phyloP scores from a whole-genome alignment of 2,329 filamentous ascomycete species.

The Herpotrichia juniperi region DNA sequence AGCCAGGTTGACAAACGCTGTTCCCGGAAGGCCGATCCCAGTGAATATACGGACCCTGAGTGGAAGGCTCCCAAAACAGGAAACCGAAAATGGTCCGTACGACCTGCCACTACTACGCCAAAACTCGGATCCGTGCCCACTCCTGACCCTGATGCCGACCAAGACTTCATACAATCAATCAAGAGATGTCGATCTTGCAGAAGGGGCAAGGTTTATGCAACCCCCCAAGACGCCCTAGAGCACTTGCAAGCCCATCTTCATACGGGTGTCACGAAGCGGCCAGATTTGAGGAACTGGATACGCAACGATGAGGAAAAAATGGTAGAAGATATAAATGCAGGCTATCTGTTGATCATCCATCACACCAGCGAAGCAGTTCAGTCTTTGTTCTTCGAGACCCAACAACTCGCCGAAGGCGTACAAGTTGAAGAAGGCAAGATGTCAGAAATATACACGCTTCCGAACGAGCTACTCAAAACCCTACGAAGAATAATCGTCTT shows the following conservation, averaged over 20 bases:
- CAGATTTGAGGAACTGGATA: constrained; percentile 27
- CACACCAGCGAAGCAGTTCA: constrained; percentile 16
- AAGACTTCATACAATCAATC: constrained; percentile 16
- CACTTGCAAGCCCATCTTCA: constrained; percentile 28
- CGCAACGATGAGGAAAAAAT: constrained; percentile 21
- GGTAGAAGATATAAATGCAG: constrained; percentile 26
- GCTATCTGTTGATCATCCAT: constrained; percentile 19
- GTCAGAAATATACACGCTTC: constrained; percentile 32
- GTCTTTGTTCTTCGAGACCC: constrained; percentile 16
- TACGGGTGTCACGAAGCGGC: not conserved
- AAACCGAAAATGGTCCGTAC: constrained; percentile 24
- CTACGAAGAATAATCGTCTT: constrained; percentile 29
- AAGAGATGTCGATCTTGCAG: constrained; percentile 26
- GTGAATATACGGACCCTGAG: constrained; percentile 13
- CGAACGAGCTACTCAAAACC: constrained; percentile 25
- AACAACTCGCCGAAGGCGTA: constrained; percentile 34
- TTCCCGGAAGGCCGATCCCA: not conserved
- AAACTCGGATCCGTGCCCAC: constrained; percentile 5
- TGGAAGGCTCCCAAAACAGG: constrained; percentile 12
- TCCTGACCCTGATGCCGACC: constrained; percentile 10
- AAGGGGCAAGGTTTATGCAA: constrained; percentile 10
- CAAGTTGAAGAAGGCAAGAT: constrained; percentile 28
- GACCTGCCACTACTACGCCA: constrained; percentile 7
- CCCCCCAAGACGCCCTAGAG: constrained; percentile 21
- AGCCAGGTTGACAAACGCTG: constrained; percentile 5